These are phyloP conservation scores for Nigrospora sphaerica DNA, from an alignment of 2,329 filamentous ascomycete genomes.

Conservation along the genomic window DNA sequence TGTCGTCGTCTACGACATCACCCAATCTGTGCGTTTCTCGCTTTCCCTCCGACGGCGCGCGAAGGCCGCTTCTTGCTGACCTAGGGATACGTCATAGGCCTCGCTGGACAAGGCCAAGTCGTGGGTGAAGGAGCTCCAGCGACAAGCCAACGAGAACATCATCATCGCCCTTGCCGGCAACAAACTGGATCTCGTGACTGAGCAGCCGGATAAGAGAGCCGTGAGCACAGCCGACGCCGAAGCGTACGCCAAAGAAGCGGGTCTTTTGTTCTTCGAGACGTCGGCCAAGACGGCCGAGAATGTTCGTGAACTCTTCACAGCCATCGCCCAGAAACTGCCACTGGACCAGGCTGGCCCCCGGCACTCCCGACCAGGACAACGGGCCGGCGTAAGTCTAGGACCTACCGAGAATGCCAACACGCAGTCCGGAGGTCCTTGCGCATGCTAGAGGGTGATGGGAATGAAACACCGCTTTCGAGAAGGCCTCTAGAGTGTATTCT, in stretches of 20 bases:
- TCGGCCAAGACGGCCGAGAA: constrained; percentile 97
- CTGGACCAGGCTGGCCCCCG: constrained; percentile 93
- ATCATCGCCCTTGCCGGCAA: constrained; percentile 97
- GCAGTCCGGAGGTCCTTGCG: constrained; percentile 47
- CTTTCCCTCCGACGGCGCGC: background rate
- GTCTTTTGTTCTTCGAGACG: constrained; percentile 95
- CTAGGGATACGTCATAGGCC: constrained; percentile 45
- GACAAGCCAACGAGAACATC: constrained; percentile 99
- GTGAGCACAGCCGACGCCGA: constrained; percentile 86
- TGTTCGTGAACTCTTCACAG: constrained; percentile 90
- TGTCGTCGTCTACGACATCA: constrained; percentile 98
- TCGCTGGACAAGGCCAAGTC: constrained; percentile 98
- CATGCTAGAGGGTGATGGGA: constrained; percentile 35
- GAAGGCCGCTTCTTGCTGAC: background rate
- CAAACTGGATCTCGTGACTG: constrained; percentile 92
- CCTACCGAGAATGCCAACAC: constrained; percentile 50
- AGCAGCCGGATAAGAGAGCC: constrained; percentile 92
- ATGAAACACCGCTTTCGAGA: too few species aligned
- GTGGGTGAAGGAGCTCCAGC: constrained; percentile 98
- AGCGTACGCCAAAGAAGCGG: constrained; percentile 88
- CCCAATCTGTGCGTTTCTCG: constrained; percentile 73
- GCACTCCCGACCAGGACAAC: constrained; percentile 63
- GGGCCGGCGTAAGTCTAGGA: constrained; percentile 48
- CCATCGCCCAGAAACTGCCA: constrained; percentile 95
- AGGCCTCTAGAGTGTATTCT: background rate